Evolutionary conservation across 2,329 filamentous ascomycete genomes (phyloP), one percentile per base, ranked within the genome.

Genomic region (Aspergillus fischeri): DNA sequence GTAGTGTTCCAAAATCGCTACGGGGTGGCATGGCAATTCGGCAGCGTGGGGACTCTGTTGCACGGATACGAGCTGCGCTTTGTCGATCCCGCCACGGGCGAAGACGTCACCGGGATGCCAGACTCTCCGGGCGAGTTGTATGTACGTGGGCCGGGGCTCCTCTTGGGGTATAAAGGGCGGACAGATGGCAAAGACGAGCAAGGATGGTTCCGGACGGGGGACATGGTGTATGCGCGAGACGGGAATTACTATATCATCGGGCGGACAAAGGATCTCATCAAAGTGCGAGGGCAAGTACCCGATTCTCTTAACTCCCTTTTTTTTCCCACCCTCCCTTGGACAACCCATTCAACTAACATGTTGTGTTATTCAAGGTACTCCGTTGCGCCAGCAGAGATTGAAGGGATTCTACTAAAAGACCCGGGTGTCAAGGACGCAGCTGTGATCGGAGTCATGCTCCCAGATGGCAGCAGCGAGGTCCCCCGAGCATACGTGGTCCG

Each of bases 11-110:
- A 72, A 41, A 67, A 66, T 49, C 56, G 55, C 32, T 69, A 64
- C 62, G 71, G 17, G 75, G 78, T 55, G 60, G 61, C 7, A 2
- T 10, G 0, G n/a, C 35, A 41, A n/a, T 73, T 71, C 2, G 77
- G 73, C 11, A 78, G 77, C 35, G 72, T 81, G 3, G 79, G 79
- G 9, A 62, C 69, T 2, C 64, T 77, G 14, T 51, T 79, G n/a
- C 67, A 73, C 1, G 75, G 75, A 6, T 61, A 60, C 21, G 61
- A 64, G 42, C 55, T 68, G 29, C 70, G 67, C 50, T 44, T 75
- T 20, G 38, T 68, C 6, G 60, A 62, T 47, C 8, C 14, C 38
- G 48, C 11, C 20, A 28, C 6, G 7, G 38, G 17, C 11, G 41
- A n/a, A 51, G 44, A 44, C 25, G 32, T 27, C 24, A 1, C 38